Conservation (phyloP, 257 asterid species). For the Parsonsia alboflavescens region DNA sequence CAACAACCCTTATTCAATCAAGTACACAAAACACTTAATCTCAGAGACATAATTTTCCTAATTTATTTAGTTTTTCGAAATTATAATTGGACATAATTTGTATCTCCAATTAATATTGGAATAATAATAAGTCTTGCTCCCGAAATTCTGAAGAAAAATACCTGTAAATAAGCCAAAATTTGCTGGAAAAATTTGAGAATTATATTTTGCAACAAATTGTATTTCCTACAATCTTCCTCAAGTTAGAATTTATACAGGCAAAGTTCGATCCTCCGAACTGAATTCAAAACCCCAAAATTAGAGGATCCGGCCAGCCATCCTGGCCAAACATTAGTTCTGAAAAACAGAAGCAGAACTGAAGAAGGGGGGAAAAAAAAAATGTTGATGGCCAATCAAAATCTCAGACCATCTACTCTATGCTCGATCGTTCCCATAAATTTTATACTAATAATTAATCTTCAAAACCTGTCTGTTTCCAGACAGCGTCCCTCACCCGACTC, state of each 20-base stretch:
- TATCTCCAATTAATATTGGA: no score
- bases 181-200: background rate
- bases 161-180: no score
- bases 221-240: background rate
- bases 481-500: conserved; percentile 82
- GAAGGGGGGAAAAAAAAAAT: background rate
- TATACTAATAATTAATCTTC: conserved; percentile 34
- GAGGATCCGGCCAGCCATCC: background rate
- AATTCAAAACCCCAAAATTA: background rate
- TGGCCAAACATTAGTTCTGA: background rate
- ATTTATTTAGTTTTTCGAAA: background rate
- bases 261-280: conserved; percentile 15
- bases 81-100: no score
- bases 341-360: background rate
- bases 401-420: conserved; percentile 4
- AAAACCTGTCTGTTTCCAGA: conserved; percentile 81
- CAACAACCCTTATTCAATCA: conserved; percentile 9
- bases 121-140: no score
- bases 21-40: background rate
- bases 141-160: no score
- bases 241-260: background rate
- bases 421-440: background rate
- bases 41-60: background rate
- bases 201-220: background rate
- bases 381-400: conserved; percentile 20